A percentile compares a stretch with the other conserved stretches of the same genome.
Evolutionary conservation across 1,284 basidiomycete genomes (phyloP).

Genomic region (Heterobasidion annosum): DNA sequence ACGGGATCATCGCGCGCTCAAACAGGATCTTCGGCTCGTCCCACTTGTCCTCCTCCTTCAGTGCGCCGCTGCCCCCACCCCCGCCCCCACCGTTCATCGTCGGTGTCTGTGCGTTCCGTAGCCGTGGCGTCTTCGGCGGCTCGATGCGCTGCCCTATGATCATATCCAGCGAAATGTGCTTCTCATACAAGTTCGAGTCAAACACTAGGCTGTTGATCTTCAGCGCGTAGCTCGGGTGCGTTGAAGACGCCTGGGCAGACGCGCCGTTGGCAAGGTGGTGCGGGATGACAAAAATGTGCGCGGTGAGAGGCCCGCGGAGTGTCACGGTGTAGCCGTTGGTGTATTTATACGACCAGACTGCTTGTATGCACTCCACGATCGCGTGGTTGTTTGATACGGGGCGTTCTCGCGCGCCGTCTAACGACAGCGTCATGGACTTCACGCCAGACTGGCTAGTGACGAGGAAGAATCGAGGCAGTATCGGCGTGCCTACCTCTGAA

Average conservation of each 20-base stretch:
- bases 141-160: constrained; percentile 38
- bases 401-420: constrained; percentile 67
- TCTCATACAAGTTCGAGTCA: constrained; percentile 60
- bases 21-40: constrained; percentile 50
- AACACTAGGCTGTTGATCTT: constrained; percentile 66
- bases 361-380: constrained; percentile 56
- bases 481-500: constrained; percentile 64
- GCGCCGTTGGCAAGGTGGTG: constrained; percentile 13
- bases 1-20: constrained; percentile 53
- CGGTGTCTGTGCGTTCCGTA: constrained; percentile 29
- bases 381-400: constrained; percentile 35
- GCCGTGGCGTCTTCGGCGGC: constrained; percentile 30
- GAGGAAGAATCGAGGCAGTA: constrained; percentile 74
- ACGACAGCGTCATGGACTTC: constrained; percentile 61
- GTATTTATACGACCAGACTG: constrained; percentile 72
- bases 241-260: constrained; percentile 5
- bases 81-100: constrained; percentile 21
- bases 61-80: constrained; percentile 13
- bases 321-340: constrained; percentile 66
- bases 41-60: constrained; percentile 39
- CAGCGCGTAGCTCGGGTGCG: constrained; percentile 21
- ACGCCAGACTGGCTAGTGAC: constrained; percentile 76
- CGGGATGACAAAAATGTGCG: constrained; percentile 39
- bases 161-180: constrained; percentile 52
- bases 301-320: constrained; percentile 60